Evolutionary conservation across 129 eudicot genomes (phyloP), one percentile per base, ranked within the genome.

Genomic region (Centrapalus pauciflorus): DNA sequence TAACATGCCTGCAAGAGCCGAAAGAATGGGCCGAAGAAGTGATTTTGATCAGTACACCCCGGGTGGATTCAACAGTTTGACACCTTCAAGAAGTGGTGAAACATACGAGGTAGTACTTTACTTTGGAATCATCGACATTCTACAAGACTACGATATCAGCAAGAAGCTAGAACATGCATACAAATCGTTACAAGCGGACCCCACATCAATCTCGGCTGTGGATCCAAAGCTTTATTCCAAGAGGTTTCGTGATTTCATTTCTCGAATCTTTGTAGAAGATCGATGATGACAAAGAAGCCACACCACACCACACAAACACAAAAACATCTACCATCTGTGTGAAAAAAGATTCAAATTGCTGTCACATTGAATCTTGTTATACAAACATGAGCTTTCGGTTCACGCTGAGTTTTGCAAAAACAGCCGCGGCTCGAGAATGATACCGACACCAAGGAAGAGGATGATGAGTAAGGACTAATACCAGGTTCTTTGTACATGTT

Each of bases 1-100:
- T 7, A 93, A 93, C 73, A 86, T 93, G 99, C 99, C 99, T 21
- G 99, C 95, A 19, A 81, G 95, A 71, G 99, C 95, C 2, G 95
- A 88, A 55, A 76, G 95, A 26, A 77, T 93, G 76, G 87, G 86
- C 16, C 74, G 99, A 66, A 64, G 85, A 67, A 93, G 95, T 7
- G 99, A 93, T 66, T 88, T 82, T 56, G 95, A 93, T 74, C 95
- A 88, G 69, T 91, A 81, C 46, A 73, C 80, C 55, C 86, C 87
- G 0, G 87, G 97, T 23, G 84, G 93, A 32, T 79, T 76, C 16
- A 55, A 74, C 77, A 79, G 69, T 66, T 71, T 81, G 70, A 72
- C 80, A 8, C 86, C 84, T 29, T 81, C 86, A 2, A 81, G 85
- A 6, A 64, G 84, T 14, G 83, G 88, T 59, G 98, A 93, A 76